Evolutionary conservation across 441 rosid species (phyloP).

Genomic region (Adansonia madagascariensis): DNA sequence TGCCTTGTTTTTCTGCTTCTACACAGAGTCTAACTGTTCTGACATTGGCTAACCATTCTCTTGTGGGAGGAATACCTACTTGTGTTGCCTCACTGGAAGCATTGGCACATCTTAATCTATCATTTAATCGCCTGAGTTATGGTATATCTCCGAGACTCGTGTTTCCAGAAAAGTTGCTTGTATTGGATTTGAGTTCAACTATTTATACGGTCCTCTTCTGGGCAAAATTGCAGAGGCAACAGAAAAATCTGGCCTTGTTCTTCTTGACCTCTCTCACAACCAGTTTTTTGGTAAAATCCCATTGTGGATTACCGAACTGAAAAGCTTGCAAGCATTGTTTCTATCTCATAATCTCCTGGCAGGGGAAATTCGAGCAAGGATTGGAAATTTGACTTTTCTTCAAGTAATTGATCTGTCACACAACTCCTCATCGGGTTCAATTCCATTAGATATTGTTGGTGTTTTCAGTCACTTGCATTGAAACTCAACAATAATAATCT

Average conservation of each 20-base stretch:
- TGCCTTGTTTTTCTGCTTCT: conserved; percentile 77
- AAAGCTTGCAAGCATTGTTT: conserved; percentile 76
- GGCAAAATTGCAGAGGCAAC: conserved; percentile 58
- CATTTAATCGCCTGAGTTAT: conserved; percentile 59
- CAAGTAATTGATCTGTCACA: conserved; percentile 80
- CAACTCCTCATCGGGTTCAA: conserved; percentile 73
- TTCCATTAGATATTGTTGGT: conserved; percentile 80
- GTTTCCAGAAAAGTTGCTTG: conserved; percentile 70
- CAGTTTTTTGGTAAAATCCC: conserved; percentile 76
- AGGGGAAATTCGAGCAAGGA: conserved; percentile 78
- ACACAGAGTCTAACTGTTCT: conserved; percentile 55
- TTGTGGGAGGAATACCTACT: conserved; percentile 86
- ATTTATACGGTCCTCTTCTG: conserved; percentile 74
- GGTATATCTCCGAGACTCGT: conserved; percentile 74
- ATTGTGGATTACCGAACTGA: conserved; percentile 71
- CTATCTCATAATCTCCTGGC: conserved; percentile 81
- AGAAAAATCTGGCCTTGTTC: conserved; percentile 76
- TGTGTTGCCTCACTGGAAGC: conserved; percentile 66
- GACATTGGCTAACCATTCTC: conserved; percentile 65
- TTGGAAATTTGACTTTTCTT: conserved; percentile 84
- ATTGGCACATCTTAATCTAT: conserved; percentile 64
- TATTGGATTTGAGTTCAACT: conserved; percentile 84
- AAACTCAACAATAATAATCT: conserved; percentile 73
- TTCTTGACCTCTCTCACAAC: conserved; percentile 81
- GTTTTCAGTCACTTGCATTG: conserved; percentile 81